Evolutionary conservation across 169 alveolate species (phyloP).

Genomic region (Plasmodium vivax): DNA sequence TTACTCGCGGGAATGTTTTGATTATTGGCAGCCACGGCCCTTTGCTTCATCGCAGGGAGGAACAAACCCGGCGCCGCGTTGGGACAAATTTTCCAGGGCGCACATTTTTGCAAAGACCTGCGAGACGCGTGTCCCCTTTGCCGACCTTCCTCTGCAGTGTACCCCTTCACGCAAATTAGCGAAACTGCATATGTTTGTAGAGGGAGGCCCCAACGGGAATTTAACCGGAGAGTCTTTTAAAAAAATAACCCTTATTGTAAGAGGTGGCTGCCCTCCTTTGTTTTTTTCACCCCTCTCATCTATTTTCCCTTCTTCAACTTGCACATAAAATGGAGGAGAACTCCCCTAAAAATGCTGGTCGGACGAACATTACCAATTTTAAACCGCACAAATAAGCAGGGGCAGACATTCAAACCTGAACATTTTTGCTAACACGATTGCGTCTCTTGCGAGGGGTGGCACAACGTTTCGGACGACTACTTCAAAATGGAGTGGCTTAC

Average conservation of each 20-base stretch:
- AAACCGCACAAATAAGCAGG: not conserved
- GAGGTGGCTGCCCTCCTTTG: not conserved
- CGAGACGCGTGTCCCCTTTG: not conserved
- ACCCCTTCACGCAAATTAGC: not conserved
- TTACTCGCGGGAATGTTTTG: not conserved
- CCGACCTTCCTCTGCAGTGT: not conserved
- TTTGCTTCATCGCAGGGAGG: not conserved
- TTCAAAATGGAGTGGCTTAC: not conserved
- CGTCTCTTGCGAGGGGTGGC: not conserved
- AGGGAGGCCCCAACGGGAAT: not conserved
- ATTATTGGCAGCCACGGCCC: not conserved
- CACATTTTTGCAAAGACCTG: not conserved
- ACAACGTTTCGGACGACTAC: not conserved
- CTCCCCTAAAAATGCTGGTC: not conserved
- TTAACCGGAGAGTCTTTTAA: too few relatives aligned
- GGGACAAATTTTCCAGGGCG: not conserved
- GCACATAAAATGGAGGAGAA: not conserved
- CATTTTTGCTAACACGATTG: not conserved
- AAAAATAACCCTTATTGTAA: not conserved
- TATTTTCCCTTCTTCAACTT: not conserved
- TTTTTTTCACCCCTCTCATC: not conserved
- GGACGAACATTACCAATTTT: not conserved
- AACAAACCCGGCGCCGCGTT: not conserved
- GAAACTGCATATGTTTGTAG: not conserved
- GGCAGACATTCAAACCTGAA: not conserved